phyloP scores from a whole-genome alignment of 1,284 basidiomycete species.

The Tremellales sp. region DNA sequence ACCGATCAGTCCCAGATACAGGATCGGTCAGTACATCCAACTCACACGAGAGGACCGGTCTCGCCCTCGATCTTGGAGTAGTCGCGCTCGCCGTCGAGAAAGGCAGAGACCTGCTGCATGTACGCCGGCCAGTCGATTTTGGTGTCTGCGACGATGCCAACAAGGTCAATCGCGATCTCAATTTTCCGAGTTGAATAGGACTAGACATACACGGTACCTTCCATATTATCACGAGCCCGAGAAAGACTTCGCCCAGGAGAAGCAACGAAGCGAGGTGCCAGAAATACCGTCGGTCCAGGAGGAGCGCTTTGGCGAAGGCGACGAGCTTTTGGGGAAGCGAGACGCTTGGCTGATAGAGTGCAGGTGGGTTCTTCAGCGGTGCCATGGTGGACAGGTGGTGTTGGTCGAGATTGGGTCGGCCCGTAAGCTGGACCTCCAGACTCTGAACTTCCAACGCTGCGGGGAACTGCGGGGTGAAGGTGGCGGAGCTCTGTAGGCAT shows the following conservation, averaged over 20 bases:
- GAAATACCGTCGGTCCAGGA: constrained; percentile 63
- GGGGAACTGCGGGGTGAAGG: too few species aligned
- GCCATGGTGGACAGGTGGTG: too few species aligned
- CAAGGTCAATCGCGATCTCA: background rate
- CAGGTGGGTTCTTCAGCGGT: too few species aligned
- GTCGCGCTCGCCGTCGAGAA: constrained; percentile 75
- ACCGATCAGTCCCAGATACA: background rate
- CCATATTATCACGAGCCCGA: constrained; percentile 72
- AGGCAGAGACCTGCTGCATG: constrained; percentile 69
- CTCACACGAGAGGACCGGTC: constrained; percentile 89
- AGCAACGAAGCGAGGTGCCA: constrained; percentile 61
- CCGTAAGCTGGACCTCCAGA: too few species aligned
- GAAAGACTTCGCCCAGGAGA: constrained; percentile 64
- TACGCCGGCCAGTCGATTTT: constrained; percentile 78
- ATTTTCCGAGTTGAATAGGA: background rate
- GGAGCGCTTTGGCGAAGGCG: constrained; percentile 35
- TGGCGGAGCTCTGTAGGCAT: too few species aligned
- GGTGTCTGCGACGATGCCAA: constrained; percentile 64
- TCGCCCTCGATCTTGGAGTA: constrained; percentile 84
- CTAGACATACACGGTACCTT: constrained; percentile 69
- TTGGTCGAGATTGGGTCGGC: too few species aligned
- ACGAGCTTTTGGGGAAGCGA: too few species aligned
- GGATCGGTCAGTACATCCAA: constrained; percentile 10
- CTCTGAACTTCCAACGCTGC: too few species aligned
- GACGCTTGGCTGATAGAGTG: too few species aligned